Evolutionary conservation across 208 protist genomes (phyloP), one percentile per base, ranked within the genome.

Genomic region (Phytomonas francai): DNA sequence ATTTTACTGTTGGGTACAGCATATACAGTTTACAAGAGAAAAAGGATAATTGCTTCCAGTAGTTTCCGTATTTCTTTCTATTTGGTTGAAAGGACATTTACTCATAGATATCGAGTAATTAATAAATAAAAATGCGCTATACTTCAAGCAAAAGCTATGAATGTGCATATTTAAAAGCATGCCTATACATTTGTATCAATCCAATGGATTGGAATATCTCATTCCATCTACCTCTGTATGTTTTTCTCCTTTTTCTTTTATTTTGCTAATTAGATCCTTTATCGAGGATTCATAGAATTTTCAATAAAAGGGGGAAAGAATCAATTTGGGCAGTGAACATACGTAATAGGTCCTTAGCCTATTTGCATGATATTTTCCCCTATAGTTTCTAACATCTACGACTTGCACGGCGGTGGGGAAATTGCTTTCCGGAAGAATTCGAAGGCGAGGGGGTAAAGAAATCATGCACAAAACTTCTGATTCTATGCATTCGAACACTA

Each of bases 401-500:
- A 3, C 39, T 45, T 45, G 19, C 39, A 45, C 39, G 11, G 8
- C 39, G 0, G 39, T 45, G 19, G 9, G 12, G 2, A 14, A 45
- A 45, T 16, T 14, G 11, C 39, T 45, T 45, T 45, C 19, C 19
- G 8, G 39, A 45, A 7, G 11, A 45, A 11, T 14, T 45, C 19
- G 8, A 45, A 45, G 19, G 3, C 39, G 0, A 45, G n/a, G 19
- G 39, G 39, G 11, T 14, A 45, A 45, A 45, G 9, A 45, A 14
- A 45, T 45, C 39, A 45, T 45, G 39, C 39, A 45, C 39, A 14
- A 45, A 45, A 16, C 39, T 16, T 45, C 39, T 45, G 39, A 45
- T 2, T 7, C 12, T 30, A 25, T 72, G 28, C 60, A 65, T 67
- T 65, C 58, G 12, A 58, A 56, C 36, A 87, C 84, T 27, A 51